These are phyloP conservation scores for Coemansia sp. DNA, from an alignment of 192 early-diverging fungal species.

Conservation along the genomic window DNA sequence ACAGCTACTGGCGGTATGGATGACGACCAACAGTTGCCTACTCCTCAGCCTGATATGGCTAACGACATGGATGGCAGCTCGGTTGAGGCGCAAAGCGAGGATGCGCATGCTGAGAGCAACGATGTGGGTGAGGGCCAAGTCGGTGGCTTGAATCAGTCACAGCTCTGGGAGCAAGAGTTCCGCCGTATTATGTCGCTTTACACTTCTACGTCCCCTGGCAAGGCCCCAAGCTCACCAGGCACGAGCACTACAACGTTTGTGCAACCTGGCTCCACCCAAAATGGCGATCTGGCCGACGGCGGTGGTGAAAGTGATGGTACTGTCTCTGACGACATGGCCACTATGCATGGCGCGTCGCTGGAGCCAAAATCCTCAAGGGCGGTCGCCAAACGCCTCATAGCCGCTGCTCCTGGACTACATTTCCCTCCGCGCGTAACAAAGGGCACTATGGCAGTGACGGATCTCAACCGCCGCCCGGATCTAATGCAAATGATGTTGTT, in stretches of 20 bases:
- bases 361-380: neutral
- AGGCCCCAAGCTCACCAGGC: neutral
- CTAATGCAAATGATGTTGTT: slow-evolving; percentile 52
- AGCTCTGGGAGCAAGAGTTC: slow-evolving; percentile 54
- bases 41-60: neutral
- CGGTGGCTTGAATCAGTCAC: slow-evolving; percentile 25
- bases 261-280: neutral
- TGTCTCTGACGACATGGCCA: slow-evolving; percentile 1
- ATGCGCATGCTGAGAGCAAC: neutral
- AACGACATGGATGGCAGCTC: neutral
- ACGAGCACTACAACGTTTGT: slow-evolving; percentile 6
- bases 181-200: slow-evolving; percentile 51
- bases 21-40: neutral
- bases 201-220: slow-evolving; percentile 1
- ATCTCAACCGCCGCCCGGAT: slow-evolving; percentile 39
- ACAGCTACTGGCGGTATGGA: neutral
- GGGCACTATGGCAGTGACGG: slow-evolving; percentile 32
- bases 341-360: neutral
- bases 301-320: slow-evolving; percentile 12
- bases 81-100: neutral
- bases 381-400: neutral
- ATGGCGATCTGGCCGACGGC: neutral
- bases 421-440: neutral
- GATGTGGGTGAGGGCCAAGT: neutral
- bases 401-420: neutral